Evolutionary conservation across 2,329 filamentous ascomycete genomes (phyloP), one percentile per base, ranked within the genome.

Genomic region (Cucurbitaria berberidis): DNA sequence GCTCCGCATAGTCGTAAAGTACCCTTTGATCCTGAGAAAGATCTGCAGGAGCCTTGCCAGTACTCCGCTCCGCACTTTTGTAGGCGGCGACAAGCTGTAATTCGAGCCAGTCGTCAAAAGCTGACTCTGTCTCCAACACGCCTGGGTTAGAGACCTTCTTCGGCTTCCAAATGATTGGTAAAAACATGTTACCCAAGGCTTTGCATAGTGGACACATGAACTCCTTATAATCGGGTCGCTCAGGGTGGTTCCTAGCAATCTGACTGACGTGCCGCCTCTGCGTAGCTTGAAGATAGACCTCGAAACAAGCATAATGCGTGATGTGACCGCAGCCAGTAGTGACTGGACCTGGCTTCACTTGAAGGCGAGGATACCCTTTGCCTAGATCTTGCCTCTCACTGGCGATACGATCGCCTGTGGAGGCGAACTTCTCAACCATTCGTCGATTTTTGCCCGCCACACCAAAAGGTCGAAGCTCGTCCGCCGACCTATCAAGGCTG

Each of bases 131-230:
- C 45, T 86, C 81, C 32, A 97, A 77, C n/a, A 85, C 81, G 3
- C 90, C 88, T 0, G 91, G 87, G 57, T 93, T 91, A 1, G 87
- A 85, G 69, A 96, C 90, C 64, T 96, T 90, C 68, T 96, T 89
- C 22, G 90, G 90, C 72, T 93, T 96, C 95, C 95, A 99, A 32
- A 96, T 87, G 57, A 99, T 91, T 0, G 96, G 96, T 32, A 99
- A 75, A 77, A 99, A 99, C 0, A 91, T 86, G 70, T 99, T 99
- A 2, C 95, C 95, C 0, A 99, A 82, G 3, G 95, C 96, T 76
- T 99, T 99, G 80, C 95, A 99, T 0, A 99, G 81, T 1, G 95
- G 95, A 64, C 95, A 99, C 48, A 98, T 90, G 73, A 99, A 99
- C 67, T 99, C 95, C 58, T 96, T 89, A 38, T 85, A 81, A 18